Evolutionary conservation across 1,284 basidiomycete species (phyloP), one percentile per base, ranked within the genome.

Genomic region (Filobasidium uniguttulatum): DNA sequence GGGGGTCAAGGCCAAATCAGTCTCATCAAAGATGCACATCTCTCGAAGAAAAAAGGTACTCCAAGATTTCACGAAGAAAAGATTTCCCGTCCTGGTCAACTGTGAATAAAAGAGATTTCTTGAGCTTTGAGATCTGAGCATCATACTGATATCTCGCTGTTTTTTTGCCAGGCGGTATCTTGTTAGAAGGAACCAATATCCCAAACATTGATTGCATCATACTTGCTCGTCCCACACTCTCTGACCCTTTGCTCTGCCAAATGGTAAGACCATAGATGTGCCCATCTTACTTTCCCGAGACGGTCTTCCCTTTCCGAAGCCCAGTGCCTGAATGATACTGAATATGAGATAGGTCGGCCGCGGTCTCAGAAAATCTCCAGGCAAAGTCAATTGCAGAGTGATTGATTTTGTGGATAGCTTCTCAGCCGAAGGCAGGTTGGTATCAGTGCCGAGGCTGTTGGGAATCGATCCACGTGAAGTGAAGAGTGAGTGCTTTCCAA

Each of bases 201-300:
- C 86, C 85, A 1, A 85, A 86, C 52, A 85, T 96, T 48, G 93
- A 97, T 61, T 94, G 90, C 56, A 77, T 96, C 7, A 66, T 96
- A 22, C 73, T 97, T 9, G 87, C 83, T 17, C 75, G 84, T 30
- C 87, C 91, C 9, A 96, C 93, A 0, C 75, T 82, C 23, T 94
- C 89, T 10, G 75, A 80, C 28, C 96, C 93, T 63, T 67, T 94
- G 7, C 90, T 91, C 59, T 79, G 84, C 3, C 93, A 97, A 62
- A 98, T 97, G 90, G 86, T 85, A n/a, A n/a, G n/a, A n/a, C n/a
- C n/a, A n/a, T n/a, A n/a, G n/a, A n/a, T n/a, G n/a, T n/a, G n/a
- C n/a, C n/a, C n/a, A n/a, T n/a, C n/a, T n/a, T n/a, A n/a, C n/a
- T n/a, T n/a, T n/a, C n/a, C n/a, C n/a, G n/a, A n/a, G n/a, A n/a